Percentiles rank a stretch among this genome's conserved stretches.
Evolutionary conservation across 1,284 basidiomycete species (phyloP).

Genomic region (Puccinia horiana): DNA sequence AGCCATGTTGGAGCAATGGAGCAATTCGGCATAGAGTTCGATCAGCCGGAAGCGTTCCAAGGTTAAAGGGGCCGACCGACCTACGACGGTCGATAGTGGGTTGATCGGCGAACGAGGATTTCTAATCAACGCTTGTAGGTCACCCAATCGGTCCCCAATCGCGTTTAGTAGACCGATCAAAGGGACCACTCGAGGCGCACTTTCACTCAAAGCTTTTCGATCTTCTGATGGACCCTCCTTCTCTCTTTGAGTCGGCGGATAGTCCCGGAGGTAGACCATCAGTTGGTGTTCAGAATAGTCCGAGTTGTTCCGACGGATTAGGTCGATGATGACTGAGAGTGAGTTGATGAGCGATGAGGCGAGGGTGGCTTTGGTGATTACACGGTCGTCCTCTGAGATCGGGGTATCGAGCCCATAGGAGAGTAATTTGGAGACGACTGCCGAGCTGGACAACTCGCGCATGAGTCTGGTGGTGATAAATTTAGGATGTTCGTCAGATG

Average conservation of each 20-base stretch:
- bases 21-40: conserved; percentile 92
- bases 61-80: conserved; percentile 76
- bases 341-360: conserved; percentile 85
- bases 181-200: conserved; percentile 64
- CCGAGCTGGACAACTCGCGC: conserved; percentile 42
- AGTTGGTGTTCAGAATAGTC: conserved; percentile 98
- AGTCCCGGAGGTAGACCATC: conserved; percentile 90
- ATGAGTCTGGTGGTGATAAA: conserved; percentile 73
- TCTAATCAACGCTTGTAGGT: conserved; percentile 32
- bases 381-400: conserved; percentile 28
- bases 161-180: conserved; percentile 66
- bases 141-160: conserved; percentile 29
- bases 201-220: conserved; percentile 48
- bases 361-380: conserved; percentile 72
- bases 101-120: conserved; percentile 20
- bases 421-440: conserved; percentile 38
- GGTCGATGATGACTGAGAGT: conserved; percentile 87
- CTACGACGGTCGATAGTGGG: conserved; percentile 55
- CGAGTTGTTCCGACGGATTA: conserved; percentile 97
- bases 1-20: conserved; percentile 98
- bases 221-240: conserved; percentile 56
- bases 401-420: conserved; percentile 36
- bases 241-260: conserved; percentile 74
- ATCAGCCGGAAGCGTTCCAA: conserved; percentile 96
- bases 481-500: conserved; percentile 85